Conservation (phyloP, 2,329 filamentous ascomycete species). For the Coniochaeta hoffmannii region DNA sequence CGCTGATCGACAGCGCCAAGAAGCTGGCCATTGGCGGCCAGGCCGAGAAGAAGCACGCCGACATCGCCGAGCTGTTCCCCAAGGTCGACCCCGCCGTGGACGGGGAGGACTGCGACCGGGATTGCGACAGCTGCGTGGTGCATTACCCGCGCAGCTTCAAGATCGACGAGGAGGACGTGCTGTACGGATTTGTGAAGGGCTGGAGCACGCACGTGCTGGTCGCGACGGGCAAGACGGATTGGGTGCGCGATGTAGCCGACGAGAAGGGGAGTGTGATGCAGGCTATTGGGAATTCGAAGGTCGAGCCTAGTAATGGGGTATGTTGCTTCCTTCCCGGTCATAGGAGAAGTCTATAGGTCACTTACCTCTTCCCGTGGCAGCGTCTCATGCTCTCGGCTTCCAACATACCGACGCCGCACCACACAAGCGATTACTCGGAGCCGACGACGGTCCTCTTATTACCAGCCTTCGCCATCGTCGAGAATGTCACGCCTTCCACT, state of each 20-base stretch:
- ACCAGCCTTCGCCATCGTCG: constrained; percentile 74
- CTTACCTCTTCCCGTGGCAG: constrained; percentile 32
- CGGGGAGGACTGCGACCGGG: constrained; percentile 81
- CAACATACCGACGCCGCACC: constrained; percentile 75
- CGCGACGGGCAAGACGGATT: constrained; percentile 92
- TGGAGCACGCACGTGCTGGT: constrained; percentile 89
- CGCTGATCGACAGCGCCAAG: constrained; percentile 29
- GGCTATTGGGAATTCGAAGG: constrained; percentile 52
- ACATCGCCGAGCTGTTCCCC: constrained; percentile 55
- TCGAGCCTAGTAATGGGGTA: constrained; percentile 59
- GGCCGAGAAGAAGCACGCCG: constrained; percentile 16
- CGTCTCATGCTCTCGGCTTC: constrained; percentile 86
- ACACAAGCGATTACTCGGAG: constrained; percentile 52
- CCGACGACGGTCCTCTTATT: constrained; percentile 79
- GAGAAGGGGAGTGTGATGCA: constrained; percentile 83
- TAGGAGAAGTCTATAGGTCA: neutral
- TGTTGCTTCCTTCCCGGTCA: constrained; percentile 20
- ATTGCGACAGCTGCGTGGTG: constrained; percentile 76
- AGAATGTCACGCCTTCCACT: constrained; percentile 71
- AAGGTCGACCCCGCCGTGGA: constrained; percentile 69
- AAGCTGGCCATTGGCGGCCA: constrained; percentile 23
- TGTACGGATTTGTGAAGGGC: constrained; percentile 80
- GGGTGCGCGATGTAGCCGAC: constrained; percentile 82
- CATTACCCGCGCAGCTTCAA: constrained; percentile 66
- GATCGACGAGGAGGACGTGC: constrained; percentile 67